A percentile compares a stretch with the other conserved stretches of the same genome.
phyloP scores from a whole-genome alignment of 176 grass and related monocot species.

The Microstegium vimineum region DNA sequence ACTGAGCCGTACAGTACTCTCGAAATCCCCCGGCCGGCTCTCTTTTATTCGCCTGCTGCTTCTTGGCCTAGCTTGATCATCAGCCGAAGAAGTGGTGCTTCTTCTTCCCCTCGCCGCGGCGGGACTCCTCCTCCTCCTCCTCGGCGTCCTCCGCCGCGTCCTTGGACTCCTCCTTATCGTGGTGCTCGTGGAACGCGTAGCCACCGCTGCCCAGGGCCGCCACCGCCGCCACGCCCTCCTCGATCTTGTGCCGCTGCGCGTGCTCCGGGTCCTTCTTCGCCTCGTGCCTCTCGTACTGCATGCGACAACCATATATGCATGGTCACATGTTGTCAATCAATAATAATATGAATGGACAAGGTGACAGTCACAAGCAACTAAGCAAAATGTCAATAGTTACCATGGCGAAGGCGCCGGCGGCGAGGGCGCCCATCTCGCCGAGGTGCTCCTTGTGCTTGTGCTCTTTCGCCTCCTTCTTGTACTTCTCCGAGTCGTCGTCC shows the following conservation, averaged over 20 bases:
- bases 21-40: not conserved
- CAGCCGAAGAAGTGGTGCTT: constrained; percentile 64
- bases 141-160: constrained; percentile 44
- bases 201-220: constrained; percentile 64
- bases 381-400: too few relatives aligned
- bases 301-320: not conserved
- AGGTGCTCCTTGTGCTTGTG: constrained; percentile 78
- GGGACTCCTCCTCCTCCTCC: constrained; percentile 40
- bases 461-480: constrained; percentile 62
- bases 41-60: not conserved
- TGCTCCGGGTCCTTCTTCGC: constrained; percentile 81
- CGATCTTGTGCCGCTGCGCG: constrained; percentile 68
- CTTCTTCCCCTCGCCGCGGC: constrained; percentile 52
- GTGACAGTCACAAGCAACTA: too few relatives aligned
- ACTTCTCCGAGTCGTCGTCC: constrained; percentile 44
- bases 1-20: not conserved
- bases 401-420: constrained; percentile 68
- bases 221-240: constrained; percentile 56
- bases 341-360: too few relatives aligned
- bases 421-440: constrained; percentile 59
- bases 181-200: constrained; percentile 79
- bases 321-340: too few relatives aligned
- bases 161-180: constrained; percentile 63
- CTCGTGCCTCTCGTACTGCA: constrained; percentile 84
- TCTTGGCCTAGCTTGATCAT: too few relatives aligned